A percentile compares a stretch with the other conserved stretches of the same genome.
phyloP scores from a whole-genome alignment of 805 yeast genomes.

The Limtongia smithiae region DNA sequence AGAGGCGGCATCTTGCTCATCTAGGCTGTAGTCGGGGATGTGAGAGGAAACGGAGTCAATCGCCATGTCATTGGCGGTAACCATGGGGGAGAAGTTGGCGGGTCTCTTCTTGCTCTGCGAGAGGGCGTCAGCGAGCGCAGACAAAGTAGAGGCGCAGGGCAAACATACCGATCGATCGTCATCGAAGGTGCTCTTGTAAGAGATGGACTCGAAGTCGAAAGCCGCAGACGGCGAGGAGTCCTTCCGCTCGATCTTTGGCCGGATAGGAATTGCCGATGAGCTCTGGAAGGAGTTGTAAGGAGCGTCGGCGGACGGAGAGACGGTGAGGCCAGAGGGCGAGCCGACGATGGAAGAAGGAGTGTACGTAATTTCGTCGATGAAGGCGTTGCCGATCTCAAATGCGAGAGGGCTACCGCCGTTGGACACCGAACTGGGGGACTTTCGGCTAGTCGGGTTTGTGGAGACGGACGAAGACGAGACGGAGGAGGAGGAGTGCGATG shows the following conservation, averaged over 20 bases:
- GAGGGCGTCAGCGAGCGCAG: not conserved
- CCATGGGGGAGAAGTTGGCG: constrained; percentile 31
- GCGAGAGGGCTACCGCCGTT: constrained; percentile 17
- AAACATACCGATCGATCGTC: constrained; percentile 22
- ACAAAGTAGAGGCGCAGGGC: not conserved
- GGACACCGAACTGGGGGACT: constrained; percentile 7
- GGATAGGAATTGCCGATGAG: constrained; percentile 23
- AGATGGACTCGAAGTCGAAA: constrained; percentile 16
- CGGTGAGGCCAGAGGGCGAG: constrained; percentile 28
- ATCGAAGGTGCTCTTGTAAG: constrained; percentile 13
- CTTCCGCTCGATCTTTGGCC: not conserved
- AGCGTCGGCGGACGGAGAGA: constrained; percentile 16
- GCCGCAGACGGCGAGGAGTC: constrained; percentile 1
- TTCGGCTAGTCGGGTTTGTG: constrained; percentile 3
- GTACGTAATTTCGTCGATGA: constrained; percentile 30
- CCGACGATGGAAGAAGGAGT: constrained; percentile 32
- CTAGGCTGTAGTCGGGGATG: constrained; percentile 30
- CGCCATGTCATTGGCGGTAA: constrained; percentile 3
- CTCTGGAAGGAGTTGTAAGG: constrained; percentile 19
- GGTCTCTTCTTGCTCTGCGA: constrained; percentile 29
- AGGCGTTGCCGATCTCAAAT: constrained; percentile 19
- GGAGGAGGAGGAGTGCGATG: constrained; percentile 3
- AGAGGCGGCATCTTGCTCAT: constrained; percentile 19
- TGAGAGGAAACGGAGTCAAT: constrained; percentile 36
- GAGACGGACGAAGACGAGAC: not conserved